phyloP scores from a whole-genome alignment of 2,329 filamentous ascomycete genomes.

The Arthrobotrys sinensis region DNA sequence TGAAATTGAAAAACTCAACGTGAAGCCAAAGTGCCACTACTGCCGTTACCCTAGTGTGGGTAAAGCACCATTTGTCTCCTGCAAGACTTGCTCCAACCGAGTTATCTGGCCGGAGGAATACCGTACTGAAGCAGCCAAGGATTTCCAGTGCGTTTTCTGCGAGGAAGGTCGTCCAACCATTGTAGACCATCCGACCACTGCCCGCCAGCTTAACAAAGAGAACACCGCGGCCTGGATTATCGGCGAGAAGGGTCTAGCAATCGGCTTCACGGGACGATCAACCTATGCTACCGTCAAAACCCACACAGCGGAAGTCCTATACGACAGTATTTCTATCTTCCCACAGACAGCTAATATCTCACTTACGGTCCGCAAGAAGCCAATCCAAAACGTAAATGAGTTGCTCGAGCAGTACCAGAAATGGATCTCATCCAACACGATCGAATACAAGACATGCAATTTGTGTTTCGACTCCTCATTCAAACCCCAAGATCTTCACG shows the following conservation, averaged over 20 bases:
- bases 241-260: slow-evolving; percentile 67
- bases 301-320: slow-evolving; percentile 66
- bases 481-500: slow-evolving; percentile 67
- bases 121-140: slow-evolving; percentile 66
- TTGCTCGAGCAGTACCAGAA: slow-evolving; percentile 66
- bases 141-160: slow-evolving; percentile 70
- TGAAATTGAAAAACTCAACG: slow-evolving; percentile 67
- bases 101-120: slow-evolving; percentile 71
- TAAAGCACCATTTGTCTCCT: slow-evolving; percentile 69
- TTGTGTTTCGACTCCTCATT: slow-evolving; percentile 69
- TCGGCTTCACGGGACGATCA: slow-evolving; percentile 68
- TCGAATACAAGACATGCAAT: slow-evolving; percentile 68
- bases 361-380: slow-evolving; percentile 68
- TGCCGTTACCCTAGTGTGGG: slow-evolving; percentile 66
- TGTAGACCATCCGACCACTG: slow-evolving; percentile 67
- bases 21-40: slow-evolving; percentile 71
- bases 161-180: slow-evolving; percentile 66
- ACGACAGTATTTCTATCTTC: slow-evolving; percentile 67
- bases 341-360: slow-evolving; percentile 59
- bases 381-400: slow-evolving; percentile 68
- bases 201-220: slow-evolving; percentile 67
- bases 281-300: slow-evolving; percentile 68
- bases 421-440: slow-evolving; percentile 66
- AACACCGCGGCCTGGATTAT: slow-evolving; percentile 70
- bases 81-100: slow-evolving; percentile 69